Conservation (phyloP, 2,329 filamentous ascomycete species). For the Trichoderma sp. region DNA sequence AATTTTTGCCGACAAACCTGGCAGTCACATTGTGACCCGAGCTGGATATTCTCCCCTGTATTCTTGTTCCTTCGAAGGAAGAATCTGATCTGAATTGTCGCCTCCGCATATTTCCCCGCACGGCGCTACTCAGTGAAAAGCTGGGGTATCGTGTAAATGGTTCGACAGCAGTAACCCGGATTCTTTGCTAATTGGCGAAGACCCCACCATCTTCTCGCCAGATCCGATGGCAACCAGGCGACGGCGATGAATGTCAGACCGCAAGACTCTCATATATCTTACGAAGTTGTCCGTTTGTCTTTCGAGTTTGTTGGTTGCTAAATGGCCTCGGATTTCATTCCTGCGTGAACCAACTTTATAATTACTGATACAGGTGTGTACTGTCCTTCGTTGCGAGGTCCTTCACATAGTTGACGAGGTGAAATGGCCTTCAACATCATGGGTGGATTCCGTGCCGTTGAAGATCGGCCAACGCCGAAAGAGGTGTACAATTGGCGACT, state of each 20-base stretch:
- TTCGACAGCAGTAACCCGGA: neutral
- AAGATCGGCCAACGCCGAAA: slow-evolving; percentile 54
- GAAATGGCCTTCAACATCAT: slow-evolving; percentile 25
- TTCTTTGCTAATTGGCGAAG: slow-evolving; percentile 6
- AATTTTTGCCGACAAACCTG: neutral
- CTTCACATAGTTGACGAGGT: neutral
- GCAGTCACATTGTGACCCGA: neutral
- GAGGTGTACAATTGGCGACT: slow-evolving; percentile 55
- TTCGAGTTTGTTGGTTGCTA: neutral
- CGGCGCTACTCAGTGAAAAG: neutral
- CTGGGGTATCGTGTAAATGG: slow-evolving; percentile 6
- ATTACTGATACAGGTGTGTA: neutral
- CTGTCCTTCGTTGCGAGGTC: too few species aligned
- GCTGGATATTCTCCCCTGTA: neutral
- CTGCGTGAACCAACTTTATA: neutral
- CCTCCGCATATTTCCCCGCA: slow-evolving; percentile 14
- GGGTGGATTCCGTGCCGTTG: slow-evolving; percentile 46
- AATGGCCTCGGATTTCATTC: neutral
- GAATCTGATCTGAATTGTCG: neutral
- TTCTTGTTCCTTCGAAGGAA: neutral
- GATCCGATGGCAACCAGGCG: slow-evolving; percentile 11
- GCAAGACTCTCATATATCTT: slow-evolving; percentile 2
- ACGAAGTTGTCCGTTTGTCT: neutral
- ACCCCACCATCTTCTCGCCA: slow-evolving; percentile 9
- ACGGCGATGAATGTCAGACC: neutral